Evolutionary conservation across 2,329 filamentous ascomycete genomes (phyloP).

Genomic region (Coleophoma crateriformis): DNA sequence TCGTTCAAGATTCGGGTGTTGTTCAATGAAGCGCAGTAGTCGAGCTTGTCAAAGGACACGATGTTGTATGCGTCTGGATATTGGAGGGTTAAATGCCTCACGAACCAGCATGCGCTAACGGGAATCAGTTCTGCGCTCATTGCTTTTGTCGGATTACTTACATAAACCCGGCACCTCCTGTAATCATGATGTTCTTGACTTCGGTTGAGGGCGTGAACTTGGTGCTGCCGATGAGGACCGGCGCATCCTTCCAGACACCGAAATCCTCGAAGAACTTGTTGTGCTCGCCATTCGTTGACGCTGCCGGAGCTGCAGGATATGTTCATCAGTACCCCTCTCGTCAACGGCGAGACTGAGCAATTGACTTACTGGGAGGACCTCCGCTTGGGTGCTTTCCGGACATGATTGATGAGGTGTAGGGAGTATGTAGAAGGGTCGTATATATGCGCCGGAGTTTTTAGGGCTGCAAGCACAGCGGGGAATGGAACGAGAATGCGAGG

Average conservation of each 20-base stretch:
- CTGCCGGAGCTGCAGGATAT: constrained; percentile 6
- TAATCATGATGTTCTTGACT: constrained; percentile 78
- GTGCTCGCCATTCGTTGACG: constrained; percentile 6
- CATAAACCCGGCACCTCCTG: constrained; percentile 83
- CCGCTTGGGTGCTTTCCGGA: constrained; percentile 4
- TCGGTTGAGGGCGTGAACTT: constrained; percentile 63
- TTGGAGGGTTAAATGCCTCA: constrained; percentile 69
- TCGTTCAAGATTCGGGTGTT: constrained; percentile 67
- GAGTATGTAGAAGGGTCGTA: background rate
- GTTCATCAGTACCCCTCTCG: background rate
- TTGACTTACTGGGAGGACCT: constrained; percentile 5
- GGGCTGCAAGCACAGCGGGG: background rate
- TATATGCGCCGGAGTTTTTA: background rate
- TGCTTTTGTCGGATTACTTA: constrained; percentile 35
- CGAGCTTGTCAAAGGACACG: constrained; percentile 78
- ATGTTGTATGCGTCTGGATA: constrained; percentile 73
- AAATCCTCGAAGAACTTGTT: constrained; percentile 47
- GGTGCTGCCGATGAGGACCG: constrained; percentile 63
- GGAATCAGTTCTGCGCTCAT: constrained; percentile 10
- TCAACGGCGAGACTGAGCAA: background rate
- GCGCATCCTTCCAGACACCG: constrained; percentile 67
- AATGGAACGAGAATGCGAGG: background rate
- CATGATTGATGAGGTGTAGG: constrained; percentile 1
- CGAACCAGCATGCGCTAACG: constrained; percentile 74
- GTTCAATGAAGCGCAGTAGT: constrained; percentile 76